These are phyloP conservation scores for Pyrus hybrid DNA, from an alignment of 331 rosid genomes.

Conservation along the genomic window DNA sequence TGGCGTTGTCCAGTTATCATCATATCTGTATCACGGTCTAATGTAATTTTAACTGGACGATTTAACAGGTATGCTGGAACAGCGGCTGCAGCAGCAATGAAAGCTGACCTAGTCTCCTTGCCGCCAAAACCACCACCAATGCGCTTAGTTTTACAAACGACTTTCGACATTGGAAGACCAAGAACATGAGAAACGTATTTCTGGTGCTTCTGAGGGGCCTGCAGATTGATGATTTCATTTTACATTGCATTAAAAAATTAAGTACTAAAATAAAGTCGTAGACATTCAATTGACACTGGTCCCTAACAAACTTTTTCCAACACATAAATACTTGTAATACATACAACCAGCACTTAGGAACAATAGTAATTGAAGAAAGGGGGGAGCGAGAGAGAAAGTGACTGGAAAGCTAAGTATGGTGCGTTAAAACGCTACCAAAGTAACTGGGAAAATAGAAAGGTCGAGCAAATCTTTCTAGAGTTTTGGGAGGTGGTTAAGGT, in stretches of 20 bases:
- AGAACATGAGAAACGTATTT: conserved; percentile 76
- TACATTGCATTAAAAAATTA: background rate
- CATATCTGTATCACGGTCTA: conserved; percentile 92
- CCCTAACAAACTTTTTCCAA: background rate
- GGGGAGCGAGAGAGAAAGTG: background rate
- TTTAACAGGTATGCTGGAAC: conserved; percentile 78
- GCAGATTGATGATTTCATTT: conserved; percentile 18
- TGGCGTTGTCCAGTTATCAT: conserved; percentile 91
- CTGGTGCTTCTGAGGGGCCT: conserved; percentile 98
- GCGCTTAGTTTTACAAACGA: conserved; percentile 91
- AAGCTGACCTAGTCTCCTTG: conserved; percentile 90
- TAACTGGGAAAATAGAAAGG: background rate
- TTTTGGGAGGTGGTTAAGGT: background rate
- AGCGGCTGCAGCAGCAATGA: conserved; percentile 80
- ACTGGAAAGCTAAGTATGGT: background rate
- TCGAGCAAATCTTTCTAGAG: background rate
- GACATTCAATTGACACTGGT: background rate
- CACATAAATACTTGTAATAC: background rate
- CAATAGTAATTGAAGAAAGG: background rate
- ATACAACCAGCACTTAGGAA: background rate
- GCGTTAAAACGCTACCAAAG: background rate
- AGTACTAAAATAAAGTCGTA: background rate
- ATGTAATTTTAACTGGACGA: conserved; percentile 70
- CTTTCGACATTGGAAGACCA: conserved; percentile 90
- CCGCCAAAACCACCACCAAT: conserved; percentile 99